Evolutionary conservation across 2,329 filamentous ascomycete species (phyloP).

Genomic region (Trichophyton simii): DNA sequence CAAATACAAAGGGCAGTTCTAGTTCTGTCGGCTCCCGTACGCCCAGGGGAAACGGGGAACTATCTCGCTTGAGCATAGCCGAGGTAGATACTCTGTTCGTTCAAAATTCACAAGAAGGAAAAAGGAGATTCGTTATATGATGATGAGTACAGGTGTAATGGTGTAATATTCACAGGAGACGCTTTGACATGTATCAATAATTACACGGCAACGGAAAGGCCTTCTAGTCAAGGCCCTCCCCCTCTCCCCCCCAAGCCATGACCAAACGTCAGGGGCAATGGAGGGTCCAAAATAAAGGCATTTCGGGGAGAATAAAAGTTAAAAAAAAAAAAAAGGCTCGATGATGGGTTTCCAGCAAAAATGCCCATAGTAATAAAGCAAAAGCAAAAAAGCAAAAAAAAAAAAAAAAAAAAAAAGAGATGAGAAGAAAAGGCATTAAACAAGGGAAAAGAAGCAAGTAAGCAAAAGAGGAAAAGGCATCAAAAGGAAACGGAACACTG

Average conservation of each 20-base stretch:
- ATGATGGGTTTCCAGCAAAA: background rate
- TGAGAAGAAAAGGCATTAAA: background rate
- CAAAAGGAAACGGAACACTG: background rate
- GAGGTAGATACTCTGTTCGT: background rate
- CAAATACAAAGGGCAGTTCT: too few relatives aligned
- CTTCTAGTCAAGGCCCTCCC: background rate
- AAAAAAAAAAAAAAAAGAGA: too few relatives aligned
- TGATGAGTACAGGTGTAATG: background rate
- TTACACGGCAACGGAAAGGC: background rate
- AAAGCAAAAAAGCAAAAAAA: background rate
- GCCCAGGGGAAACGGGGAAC: too few relatives aligned
- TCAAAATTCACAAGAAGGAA: background rate
- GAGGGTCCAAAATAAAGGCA: background rate
- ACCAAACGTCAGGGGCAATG: background rate
- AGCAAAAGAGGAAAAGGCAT: background rate
- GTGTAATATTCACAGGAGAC: conserved; percentile 2
- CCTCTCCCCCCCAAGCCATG: background rate
- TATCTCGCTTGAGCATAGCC: background rate
- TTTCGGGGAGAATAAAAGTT: background rate
- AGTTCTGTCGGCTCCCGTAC: too few relatives aligned
- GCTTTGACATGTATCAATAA: background rate
- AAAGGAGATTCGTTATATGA: background rate
- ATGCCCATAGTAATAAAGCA: background rate
- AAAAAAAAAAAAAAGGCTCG: background rate
- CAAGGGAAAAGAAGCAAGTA: background rate